Percentiles rank a stretch among this genome's conserved stretches.
These are phyloP conservation scores for Scheffersomyces spartinae DNA, from an alignment of 805 yeast species.

Conservation along the genomic window DNA sequence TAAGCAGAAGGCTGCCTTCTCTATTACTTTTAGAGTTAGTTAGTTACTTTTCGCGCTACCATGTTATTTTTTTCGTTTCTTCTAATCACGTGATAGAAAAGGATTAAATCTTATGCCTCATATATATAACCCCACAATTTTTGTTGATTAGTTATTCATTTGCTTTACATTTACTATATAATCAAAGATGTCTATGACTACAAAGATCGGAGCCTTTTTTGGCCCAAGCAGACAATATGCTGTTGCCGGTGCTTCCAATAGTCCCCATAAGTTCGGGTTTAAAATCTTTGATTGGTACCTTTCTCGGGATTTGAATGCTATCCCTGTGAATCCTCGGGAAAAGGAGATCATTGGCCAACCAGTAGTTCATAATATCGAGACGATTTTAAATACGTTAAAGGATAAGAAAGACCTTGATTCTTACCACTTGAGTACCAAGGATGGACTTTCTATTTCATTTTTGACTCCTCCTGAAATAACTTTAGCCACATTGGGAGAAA, in stretches of 20 bases:
- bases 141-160: no score
- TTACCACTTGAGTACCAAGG: slow-evolving; percentile 17
- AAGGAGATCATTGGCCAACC: slow-evolving; percentile 33
- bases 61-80: no score
- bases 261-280: slow-evolving; percentile 56
- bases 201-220: slow-evolving; percentile 34
- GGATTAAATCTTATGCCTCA: no score
- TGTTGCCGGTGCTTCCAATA: slow-evolving; percentile 63
- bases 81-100: no score
- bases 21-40: no score
- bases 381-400: slow-evolving; percentile 5
- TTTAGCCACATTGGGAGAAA: slow-evolving; percentile 17
- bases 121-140: no score
- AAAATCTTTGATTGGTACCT: slow-evolving; percentile 62
- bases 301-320: slow-evolving; percentile 41
- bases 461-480: slow-evolving; percentile 68
- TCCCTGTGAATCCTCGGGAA: slow-evolving; percentile 55
- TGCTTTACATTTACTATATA: not conserved
- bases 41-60: no score
- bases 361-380: slow-evolving; percentile 15
- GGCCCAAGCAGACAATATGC: slow-evolving; percentile 41
- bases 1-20: no score
- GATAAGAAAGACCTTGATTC: slow-evolving; percentile 9
- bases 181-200: slow-evolving; percentile 24
- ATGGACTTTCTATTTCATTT: slow-evolving; percentile 50